Conservation (phyloP, 257 asterid species). For the Solanum chilense region DNA sequence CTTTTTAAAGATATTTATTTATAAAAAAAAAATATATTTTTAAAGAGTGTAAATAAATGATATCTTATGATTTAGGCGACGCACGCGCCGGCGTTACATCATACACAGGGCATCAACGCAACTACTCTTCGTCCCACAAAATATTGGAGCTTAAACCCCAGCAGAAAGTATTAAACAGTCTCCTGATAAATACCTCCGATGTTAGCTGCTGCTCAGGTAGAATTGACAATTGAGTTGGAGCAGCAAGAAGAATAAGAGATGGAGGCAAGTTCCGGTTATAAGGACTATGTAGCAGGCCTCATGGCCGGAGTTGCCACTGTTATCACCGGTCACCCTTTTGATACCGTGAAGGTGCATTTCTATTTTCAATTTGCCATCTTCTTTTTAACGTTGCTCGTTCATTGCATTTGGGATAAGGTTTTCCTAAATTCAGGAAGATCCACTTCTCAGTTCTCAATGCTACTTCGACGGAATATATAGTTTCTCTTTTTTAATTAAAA, state of each 20-base stretch:
- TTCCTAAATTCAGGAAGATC: neutral
- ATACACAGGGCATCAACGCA: neutral
- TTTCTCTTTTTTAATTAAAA: neutral
- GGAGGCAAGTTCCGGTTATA: slow-evolving; percentile 51
- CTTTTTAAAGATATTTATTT: neutral
- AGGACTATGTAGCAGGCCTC: slow-evolving; percentile 81
- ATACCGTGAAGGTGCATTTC: slow-evolving; percentile 71
- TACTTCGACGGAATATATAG: neutral
- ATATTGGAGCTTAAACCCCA: neutral
- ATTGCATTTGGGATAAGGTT: neutral
- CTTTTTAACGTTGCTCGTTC: neutral
- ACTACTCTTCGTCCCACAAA: neutral
- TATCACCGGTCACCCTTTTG: slow-evolving; percentile 79
- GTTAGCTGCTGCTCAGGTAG: neutral
- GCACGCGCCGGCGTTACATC: neutral
- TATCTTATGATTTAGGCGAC: neutral
- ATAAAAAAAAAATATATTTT: neutral
- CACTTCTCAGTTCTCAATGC: neutral
- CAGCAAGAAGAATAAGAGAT: neutral
- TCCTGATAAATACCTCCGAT: neutral
- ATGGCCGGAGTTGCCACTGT: slow-evolving; percentile 66
- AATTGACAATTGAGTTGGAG: neutral
- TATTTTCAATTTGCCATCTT: neutral
- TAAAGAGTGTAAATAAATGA: neutral
- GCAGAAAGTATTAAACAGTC: neutral